These are phyloP conservation scores for Pistacia integerrima DNA, from an alignment of 345 rosid species.

Conservation along the genomic window DNA sequence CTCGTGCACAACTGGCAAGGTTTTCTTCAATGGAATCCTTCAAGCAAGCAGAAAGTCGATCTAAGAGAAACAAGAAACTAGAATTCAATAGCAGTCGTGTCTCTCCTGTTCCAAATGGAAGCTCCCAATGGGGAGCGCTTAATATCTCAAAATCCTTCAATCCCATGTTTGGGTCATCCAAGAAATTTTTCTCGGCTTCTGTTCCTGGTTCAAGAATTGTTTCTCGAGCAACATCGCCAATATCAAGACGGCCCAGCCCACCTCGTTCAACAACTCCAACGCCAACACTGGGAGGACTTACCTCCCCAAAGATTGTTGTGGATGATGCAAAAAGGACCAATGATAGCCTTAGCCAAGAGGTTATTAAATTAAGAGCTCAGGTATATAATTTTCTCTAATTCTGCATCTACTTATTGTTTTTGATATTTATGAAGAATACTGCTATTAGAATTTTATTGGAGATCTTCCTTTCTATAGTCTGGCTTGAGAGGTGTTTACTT, in stretches of 20 bases:
- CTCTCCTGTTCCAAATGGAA: conserved; percentile 89
- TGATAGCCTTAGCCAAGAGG: conserved; percentile 85
- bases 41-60: conserved; percentile 70
- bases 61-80: conserved; percentile 83
- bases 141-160: conserved; percentile 76
- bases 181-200: conserved; percentile 96
- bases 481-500: not conserved
- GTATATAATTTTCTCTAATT: conserved; percentile 34
- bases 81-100: conserved; percentile 96
- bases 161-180: conserved; percentile 91
- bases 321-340: conserved; percentile 81
- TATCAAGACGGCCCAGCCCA: conserved; percentile 91
- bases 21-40: conserved; percentile 84
- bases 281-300: conserved; percentile 88
- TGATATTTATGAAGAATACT: not conserved
- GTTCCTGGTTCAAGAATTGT: conserved; percentile 99
- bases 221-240: conserved; percentile 98
- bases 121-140: conserved; percentile 86
- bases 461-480: not conserved
- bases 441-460: not conserved
- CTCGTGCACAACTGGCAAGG: conserved; percentile 79
- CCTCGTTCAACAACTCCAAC: conserved; percentile 99
- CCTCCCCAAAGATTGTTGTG: conserved; percentile 70
- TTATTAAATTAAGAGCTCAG: conserved; percentile 87
- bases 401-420: not conserved